Evolutionary conservation across 2,329 filamentous ascomycete species (phyloP).

Genomic region (Aspergillus terreus): DNA sequence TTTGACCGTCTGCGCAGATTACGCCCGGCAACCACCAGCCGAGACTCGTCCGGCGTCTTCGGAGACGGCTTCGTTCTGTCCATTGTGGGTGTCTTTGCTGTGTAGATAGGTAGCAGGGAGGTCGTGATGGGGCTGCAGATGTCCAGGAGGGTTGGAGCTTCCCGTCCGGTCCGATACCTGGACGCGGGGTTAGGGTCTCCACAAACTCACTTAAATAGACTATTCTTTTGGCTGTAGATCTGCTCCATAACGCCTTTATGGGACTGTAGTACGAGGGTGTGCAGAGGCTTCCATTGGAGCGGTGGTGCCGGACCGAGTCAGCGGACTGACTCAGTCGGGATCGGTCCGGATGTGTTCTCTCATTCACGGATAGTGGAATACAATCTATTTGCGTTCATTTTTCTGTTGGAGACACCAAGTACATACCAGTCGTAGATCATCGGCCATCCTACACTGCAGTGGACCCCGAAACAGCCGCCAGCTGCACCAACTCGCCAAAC

Average conservation of each 20-base stretch:
- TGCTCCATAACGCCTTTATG: no score
- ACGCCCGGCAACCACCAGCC: background rate
- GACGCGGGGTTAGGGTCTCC: background rate
- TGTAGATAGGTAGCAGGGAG: background rate
- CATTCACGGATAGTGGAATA: background rate
- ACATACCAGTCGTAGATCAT: no score
- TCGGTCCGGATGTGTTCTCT: background rate
- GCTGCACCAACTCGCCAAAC: slow-evolving; percentile 3
- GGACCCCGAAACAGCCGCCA: background rate
- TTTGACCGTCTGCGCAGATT: background rate
- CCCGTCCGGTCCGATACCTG: background rate
- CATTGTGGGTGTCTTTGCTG: background rate
- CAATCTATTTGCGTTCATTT: no score
- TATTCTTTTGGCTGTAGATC: no score
- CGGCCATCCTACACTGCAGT: no score
- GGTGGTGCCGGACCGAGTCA: background rate
- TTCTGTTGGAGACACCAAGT: no score
- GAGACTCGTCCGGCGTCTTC: background rate
- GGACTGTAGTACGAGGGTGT: background rate
- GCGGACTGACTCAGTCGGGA: background rate
- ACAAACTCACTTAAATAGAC: background rate
- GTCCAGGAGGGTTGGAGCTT: background rate
- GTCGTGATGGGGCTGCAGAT: background rate
- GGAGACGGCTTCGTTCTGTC: background rate
- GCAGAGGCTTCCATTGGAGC: background rate